Conservation (phyloP, 768 basidiomycete genomes). For the Phanerochaete carnosa region DNA sequence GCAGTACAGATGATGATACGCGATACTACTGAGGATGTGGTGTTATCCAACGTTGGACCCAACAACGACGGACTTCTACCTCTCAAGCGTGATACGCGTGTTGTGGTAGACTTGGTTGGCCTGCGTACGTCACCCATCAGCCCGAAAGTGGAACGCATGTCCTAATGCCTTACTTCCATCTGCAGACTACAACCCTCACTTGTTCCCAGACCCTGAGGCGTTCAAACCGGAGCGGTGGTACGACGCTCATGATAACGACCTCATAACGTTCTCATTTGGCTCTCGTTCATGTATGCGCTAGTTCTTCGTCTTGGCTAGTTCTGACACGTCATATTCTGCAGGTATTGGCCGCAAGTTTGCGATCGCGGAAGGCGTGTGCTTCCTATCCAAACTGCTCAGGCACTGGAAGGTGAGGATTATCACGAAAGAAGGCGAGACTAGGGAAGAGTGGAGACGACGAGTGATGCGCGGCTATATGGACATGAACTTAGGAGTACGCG, state of each 20-base stretch:
- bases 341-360: slow-evolving; percentile 8
- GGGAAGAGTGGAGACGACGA: slow-evolving; percentile 6
- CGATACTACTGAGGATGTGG: not conserved
- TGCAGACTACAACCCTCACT: slow-evolving; percentile 5
- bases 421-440: slow-evolving; percentile 1
- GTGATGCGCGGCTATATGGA: not conserved
- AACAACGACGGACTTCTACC: not conserved
- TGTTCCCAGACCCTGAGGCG: slow-evolving; percentile 8
- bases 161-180: too few species aligned
- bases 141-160: too few species aligned
- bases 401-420: not conserved
- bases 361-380: slow-evolving; percentile 1
- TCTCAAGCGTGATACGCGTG: not conserved
- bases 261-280: slow-evolving; percentile 6
- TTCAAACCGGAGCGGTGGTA: slow-evolving; percentile 10
- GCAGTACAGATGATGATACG: not conserved
- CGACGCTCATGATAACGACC: slow-evolving; percentile 1
- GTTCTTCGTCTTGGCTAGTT: too few species aligned
- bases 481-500: not conserved
- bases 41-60: not conserved
- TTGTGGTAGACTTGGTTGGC: not conserved
- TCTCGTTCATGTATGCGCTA: slow-evolving; percentile 4
- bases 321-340: too few species aligned
- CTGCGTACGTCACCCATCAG: not conserved
- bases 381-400: slow-evolving; percentile 2